These are phyloP conservation scores for Bruguiera parviflora DNA, from an alignment of 345 rosid genomes.

Conservation along the genomic window DNA sequence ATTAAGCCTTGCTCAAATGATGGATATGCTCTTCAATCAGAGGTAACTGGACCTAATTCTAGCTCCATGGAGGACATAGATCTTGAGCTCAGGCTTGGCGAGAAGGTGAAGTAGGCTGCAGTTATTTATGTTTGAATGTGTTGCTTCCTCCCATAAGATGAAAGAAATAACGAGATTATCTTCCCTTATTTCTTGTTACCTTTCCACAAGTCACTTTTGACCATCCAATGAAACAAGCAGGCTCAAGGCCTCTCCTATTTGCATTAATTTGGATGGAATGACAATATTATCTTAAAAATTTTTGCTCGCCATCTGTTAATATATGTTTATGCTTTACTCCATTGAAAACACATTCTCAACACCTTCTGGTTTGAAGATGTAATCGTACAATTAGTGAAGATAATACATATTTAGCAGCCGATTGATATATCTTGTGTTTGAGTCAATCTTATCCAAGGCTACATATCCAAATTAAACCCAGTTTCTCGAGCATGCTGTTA, in stretches of 20 bases:
- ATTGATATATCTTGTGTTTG: no score
- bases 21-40: slow-evolving; percentile 26
- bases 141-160: background rate
- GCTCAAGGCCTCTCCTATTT: background rate
- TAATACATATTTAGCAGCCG: no score
- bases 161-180: background rate
- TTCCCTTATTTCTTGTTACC: background rate
- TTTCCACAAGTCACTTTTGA: background rate
- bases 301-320: background rate
- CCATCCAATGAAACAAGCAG: slow-evolving; percentile 5
- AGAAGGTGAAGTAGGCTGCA: slow-evolving; percentile 41
- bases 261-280: slow-evolving; percentile 3
- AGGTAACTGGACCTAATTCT: slow-evolving; percentile 31
- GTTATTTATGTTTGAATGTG: background rate
- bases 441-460: no score
- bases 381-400: no score
- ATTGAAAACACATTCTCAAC: no score
- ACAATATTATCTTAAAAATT: background rate
- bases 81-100: slow-evolving; percentile 90
- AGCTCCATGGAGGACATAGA: slow-evolving; percentile 54
- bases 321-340: no score
- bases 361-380: no score
- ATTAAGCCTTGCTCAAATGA: slow-evolving; percentile 20
- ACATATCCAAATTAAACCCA: no score
- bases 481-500: no score